Percentiles rank a stretch among this genome's conserved stretches.
These are phyloP conservation scores for Stephania cephalantha DNA, from an alignment of 164 flowering plant genomes.

Conservation along the genomic window DNA sequence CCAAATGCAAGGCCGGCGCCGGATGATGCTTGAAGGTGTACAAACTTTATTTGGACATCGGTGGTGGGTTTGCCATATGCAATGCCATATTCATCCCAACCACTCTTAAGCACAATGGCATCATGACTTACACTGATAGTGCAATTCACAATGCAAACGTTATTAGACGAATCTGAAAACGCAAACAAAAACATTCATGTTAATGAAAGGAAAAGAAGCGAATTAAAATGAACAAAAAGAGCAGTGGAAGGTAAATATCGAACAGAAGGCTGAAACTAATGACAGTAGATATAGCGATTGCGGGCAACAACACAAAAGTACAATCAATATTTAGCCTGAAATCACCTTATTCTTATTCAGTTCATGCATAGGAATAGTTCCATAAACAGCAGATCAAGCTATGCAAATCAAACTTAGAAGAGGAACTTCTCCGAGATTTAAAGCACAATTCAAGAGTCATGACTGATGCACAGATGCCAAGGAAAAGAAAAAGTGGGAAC, in stretches of 20 bases:
- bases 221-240: no score
- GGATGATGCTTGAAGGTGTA: constrained; percentile 32
- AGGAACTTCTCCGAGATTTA: no score
- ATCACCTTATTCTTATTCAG: background rate
- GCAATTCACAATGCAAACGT: constrained; percentile 60
- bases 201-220: background rate
- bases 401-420: no score
- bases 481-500: no score
- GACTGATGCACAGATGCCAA: background rate
- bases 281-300: no score
- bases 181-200: background rate
- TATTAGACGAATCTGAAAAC: constrained; percentile 56
- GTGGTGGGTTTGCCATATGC: constrained; percentile 46
- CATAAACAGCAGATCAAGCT: background rate
- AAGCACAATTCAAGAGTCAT: no score
- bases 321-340: no score
- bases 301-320: no score
- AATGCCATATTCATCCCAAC: constrained; percentile 82
- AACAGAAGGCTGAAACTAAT: no score
- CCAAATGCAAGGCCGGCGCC: constrained; percentile 64
- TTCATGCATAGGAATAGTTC: background rate
- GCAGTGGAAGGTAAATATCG: no score
- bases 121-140: constrained; percentile 56
- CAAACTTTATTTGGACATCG: constrained; percentile 36
- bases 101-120: constrained; percentile 62